phyloP scores from a whole-genome alignment of 257 asterid species.

The Fraxinus quadrangulata region DNA sequence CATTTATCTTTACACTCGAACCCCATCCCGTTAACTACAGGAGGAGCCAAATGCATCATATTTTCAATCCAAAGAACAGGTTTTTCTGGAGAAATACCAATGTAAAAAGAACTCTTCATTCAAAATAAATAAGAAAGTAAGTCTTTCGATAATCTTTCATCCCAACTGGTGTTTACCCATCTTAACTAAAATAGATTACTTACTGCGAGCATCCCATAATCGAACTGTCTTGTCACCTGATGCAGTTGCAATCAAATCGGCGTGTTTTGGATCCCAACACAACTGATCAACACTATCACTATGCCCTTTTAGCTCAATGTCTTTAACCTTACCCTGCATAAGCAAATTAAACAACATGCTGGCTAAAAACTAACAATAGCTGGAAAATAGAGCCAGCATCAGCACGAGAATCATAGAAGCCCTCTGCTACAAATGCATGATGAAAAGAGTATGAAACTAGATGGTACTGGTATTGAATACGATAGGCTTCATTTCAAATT shows the following conservation, averaged over 20 bases:
- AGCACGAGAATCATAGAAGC: slow-evolving; percentile 9
- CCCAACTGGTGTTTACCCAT: neutral
- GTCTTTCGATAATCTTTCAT: neutral
- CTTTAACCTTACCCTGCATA: slow-evolving; percentile 83
- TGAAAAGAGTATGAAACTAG: slow-evolving; percentile 11
- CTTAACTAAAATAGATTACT: slow-evolving; percentile 33
- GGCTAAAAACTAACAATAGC: neutral
- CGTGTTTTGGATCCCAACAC: slow-evolving; percentile 99
- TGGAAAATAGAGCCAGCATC: too few relatives aligned
- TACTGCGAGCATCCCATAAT: slow-evolving; percentile 99
- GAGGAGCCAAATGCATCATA: neutral
- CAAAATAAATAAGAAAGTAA: neutral
- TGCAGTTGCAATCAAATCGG: slow-evolving; percentile 96
- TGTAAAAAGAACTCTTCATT: neutral
- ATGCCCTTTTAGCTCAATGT: slow-evolving; percentile 90
- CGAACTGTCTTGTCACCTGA: slow-evolving; percentile 98
- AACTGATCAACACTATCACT: slow-evolving; percentile 97
- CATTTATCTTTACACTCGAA: neutral
- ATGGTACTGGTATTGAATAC: neutral
- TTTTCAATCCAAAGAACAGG: slow-evolving; percentile 7
- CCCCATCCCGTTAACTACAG: neutral
- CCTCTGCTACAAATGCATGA: neutral
- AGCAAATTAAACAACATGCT: slow-evolving; percentile 11
- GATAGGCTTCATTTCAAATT: neutral
- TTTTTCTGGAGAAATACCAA: neutral